Conservation (phyloP, 352 stramenopile species). For the Phytopythium sindhum region DNA sequence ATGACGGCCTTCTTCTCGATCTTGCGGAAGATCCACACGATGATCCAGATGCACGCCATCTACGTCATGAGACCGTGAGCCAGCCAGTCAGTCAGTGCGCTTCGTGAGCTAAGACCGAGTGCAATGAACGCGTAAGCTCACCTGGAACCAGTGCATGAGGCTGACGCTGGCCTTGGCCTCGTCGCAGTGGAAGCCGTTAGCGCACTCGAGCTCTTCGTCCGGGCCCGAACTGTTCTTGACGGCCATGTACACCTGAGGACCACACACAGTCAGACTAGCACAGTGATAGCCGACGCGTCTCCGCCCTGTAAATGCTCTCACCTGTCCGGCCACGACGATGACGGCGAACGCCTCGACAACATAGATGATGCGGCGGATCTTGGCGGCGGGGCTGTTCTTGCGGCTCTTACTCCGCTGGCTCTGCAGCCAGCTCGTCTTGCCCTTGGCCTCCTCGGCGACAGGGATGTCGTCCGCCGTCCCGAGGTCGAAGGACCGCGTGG, state of each 20-base stretch:
- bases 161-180: constrained; percentile 21
- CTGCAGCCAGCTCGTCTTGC: background rate
- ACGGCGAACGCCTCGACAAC: constrained; percentile 16
- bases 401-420: background rate
- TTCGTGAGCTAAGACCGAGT: background rate
- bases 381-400: constrained; percentile 15
- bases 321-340: constrained; percentile 27
- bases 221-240: constrained; percentile 13
- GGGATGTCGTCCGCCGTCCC: constrained; percentile 20
- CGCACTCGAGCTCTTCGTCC: constrained; percentile 37
- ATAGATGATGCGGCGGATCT: constrained; percentile 23
- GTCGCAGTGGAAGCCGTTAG: constrained; percentile 44
- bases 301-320: background rate
- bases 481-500: constrained; percentile 17
- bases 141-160: constrained; percentile 28
- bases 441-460: constrained; percentile 11
- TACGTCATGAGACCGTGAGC: background rate
- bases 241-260: constrained; percentile 28
- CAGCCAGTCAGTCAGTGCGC: background rate
- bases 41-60: constrained; percentile 12
- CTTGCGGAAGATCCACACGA: constrained; percentile 14
- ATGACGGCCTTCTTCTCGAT: constrained; percentile 14
- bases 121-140: background rate
- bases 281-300: background rate
- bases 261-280: background rate